Base-by-base conservation (phyloP, 2,329 filamentous ascomycete species). In the Stachybotrys chartarum region DNA sequence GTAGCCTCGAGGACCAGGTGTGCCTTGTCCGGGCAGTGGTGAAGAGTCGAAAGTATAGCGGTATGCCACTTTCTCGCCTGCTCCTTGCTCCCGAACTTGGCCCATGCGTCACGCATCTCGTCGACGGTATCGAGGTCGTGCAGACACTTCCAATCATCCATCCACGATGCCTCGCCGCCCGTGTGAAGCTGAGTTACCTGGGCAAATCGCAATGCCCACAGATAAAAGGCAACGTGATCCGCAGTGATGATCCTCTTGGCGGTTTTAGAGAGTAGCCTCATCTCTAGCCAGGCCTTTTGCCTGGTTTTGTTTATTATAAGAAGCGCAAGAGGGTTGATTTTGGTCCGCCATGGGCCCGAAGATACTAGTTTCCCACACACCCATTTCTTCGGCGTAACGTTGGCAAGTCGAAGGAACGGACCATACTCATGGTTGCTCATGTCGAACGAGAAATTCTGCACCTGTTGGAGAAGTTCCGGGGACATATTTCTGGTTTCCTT, bases 1-100 rank as follows among this genome's bases (percentile, higher is more conserved):
- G 72, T 77, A 5, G 72, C 72, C 17, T 67, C 60, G 2, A 77
- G 65, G 7, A 77, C 64, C 54, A 59, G 59, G 11, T 50, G 52
- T 3, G 66, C 66, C 54, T 67, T 70, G 10, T 65, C 63, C 1
- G 72, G 72, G n/a, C 58, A 61, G 7, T 56, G 58, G 46, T 64
- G 60, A 42, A 77, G 54, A 1, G 71, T 67, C 1, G 69, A 70
- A 6, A 75, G 56, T 66, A 77, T 72, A 17, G 67, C 52, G 6
- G 55, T 51, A 5, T 66, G 66, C 73, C 71, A 75, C 31, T 58
- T 58, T 11, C 57, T 45, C 31, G 57, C 57, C 31, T 69, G 65
- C 50, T 56, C 54, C 30, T 66, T 58, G 2, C 3, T 12, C 17
- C 45, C 45, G 18, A n/a, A 8, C 45, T 47, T 10, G 55, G 8